Conservation (phyloP, 192 early-diverging fungal genomes). For the Backusella circina region DNA sequence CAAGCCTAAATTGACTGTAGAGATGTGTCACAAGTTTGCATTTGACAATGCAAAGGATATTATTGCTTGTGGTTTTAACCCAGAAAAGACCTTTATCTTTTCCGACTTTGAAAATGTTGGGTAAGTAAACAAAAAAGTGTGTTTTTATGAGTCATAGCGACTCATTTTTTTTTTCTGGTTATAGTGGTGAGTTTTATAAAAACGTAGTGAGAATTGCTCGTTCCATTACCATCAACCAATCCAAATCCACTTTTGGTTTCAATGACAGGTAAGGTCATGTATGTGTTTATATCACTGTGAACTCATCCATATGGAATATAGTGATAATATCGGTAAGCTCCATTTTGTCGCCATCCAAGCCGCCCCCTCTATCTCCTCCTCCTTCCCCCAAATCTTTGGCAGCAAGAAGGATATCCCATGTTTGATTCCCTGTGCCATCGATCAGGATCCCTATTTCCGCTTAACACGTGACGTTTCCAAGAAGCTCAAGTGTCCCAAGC, state of each 20-base stretch:
- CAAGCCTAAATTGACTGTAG: conserved; percentile 83
- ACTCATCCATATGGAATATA: conserved; percentile 22
- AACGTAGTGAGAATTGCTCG: conserved; percentile 89
- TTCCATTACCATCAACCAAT: conserved; percentile 77
- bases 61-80: conserved; percentile 92
- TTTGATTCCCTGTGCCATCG: conserved; percentile 97
- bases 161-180: not conserved
- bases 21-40: conserved; percentile 72
- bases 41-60: conserved; percentile 88
- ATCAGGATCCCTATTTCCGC: conserved; percentile 99
- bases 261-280: conserved; percentile 52
- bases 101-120: conserved; percentile 89
- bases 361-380: conserved; percentile 91
- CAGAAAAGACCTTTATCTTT: conserved; percentile 97
- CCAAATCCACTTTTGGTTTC: conserved; percentile 92
- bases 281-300: not conserved
- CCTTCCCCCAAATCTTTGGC: conserved; percentile 97
- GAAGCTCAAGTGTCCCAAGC: conserved; percentile 94
- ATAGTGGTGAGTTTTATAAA: conserved; percentile 87
- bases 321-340: conserved; percentile 86
- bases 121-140: conserved; percentile 31
- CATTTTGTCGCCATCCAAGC: conserved; percentile 95
- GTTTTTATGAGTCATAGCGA: not conserved
- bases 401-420: conserved; percentile 85
- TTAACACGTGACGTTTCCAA: conserved; percentile 92